Base-by-base conservation (phyloP, 1,284 basidiomycete genomes). In the Ganoderma sinense region DNA sequence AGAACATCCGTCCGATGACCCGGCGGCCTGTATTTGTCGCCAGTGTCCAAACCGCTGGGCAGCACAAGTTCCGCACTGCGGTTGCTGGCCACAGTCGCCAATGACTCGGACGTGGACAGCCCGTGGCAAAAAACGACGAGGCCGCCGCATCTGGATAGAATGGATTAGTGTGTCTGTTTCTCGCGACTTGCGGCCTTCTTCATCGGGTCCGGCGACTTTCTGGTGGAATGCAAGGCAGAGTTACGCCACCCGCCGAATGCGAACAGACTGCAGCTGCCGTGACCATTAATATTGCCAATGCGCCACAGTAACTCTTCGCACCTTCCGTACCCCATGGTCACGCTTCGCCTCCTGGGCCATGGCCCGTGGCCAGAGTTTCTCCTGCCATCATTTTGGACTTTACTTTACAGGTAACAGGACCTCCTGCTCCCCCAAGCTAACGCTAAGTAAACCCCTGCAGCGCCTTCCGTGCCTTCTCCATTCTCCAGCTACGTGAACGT, bases 171-270 rank as follows among this genome's bases (percentile, higher is more conserved):
- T 39, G 36, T 43, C 18, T 43, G 16, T 48, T 8, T n/a, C 5
- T 48, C 45, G 7, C 45, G 45, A 23, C 26, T 13, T 53, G 13
- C 11, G 13, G 8, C 14, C 18, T 26, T n/a, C 18, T 39, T 8
- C 58, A 13, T 40, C 26, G 29, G 53, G 31, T 43, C 26, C 26
- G 59, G 40, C 59, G 13, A 40, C 36, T 61, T 26, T 4, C 59
- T 40, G 20, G n/a, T 61, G 16, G 20, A 36, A 23, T 41, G 59
- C 56, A 59, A 59, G 41, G 59, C 39, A 61, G 40, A 61, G 59
- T 39, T 61, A 41, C 59, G 59, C 56, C 56, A 58, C 56, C 33
- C 16, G 10, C 4, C 8, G 36, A 39, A 39, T 39, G 36, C 20
- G 18, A 16, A 36, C 29, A 31, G 14, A 7, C 29, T 55, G 14